These are phyloP conservation scores for Thermothelomyces thermophilus DNA, from an alignment of 2,329 filamentous ascomycete species.

Conservation along the genomic window DNA sequence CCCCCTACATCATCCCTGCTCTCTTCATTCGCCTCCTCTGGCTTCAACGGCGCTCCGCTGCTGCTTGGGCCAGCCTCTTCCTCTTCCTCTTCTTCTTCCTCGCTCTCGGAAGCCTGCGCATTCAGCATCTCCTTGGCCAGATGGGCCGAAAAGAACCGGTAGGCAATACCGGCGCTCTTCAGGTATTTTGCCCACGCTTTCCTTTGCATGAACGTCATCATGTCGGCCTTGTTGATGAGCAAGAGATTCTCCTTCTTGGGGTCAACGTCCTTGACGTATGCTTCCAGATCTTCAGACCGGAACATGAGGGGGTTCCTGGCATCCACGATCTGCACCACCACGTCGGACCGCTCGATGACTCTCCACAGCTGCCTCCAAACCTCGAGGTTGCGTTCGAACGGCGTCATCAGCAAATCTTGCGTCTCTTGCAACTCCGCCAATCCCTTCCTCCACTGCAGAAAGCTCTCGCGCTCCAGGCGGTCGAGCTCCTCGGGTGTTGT, in stretches of 20 bases:
- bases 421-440: conserved; percentile 90
- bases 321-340: conserved; percentile 97
- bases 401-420: conserved; percentile 92
- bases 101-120: conserved; percentile 37
- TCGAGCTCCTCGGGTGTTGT: conserved; percentile 84
- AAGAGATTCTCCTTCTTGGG: conserved; percentile 82
- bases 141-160: conserved; percentile 93
- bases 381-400: conserved; percentile 93
- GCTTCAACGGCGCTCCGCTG: conserved; percentile 11
- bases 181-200: conserved; percentile 83
- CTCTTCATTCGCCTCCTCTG: conserved; percentile 14
- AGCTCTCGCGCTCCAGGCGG: conserved; percentile 65
- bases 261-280: conserved; percentile 90
- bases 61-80: conserved; percentile 20
- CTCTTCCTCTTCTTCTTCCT: conserved; percentile 32
- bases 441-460: conserved; percentile 83
- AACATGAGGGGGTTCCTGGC: conserved; percentile 92
- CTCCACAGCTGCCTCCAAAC: conserved; percentile 98
- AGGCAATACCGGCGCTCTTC: conserved; percentile 71
- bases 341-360: conserved; percentile 92
- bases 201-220: conserved; percentile 88
- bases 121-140: conserved; percentile 87
- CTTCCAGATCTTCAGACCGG: conserved; percentile 85
- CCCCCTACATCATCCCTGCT: conserved; percentile 28
- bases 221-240: conserved; percentile 97